A percentile compares a stretch with the other conserved stretches of the same genome.
These are phyloP conservation scores for Parastagonospora avenae DNA, from an alignment of 2,329 filamentous ascomycete species.

Conservation along the genomic window DNA sequence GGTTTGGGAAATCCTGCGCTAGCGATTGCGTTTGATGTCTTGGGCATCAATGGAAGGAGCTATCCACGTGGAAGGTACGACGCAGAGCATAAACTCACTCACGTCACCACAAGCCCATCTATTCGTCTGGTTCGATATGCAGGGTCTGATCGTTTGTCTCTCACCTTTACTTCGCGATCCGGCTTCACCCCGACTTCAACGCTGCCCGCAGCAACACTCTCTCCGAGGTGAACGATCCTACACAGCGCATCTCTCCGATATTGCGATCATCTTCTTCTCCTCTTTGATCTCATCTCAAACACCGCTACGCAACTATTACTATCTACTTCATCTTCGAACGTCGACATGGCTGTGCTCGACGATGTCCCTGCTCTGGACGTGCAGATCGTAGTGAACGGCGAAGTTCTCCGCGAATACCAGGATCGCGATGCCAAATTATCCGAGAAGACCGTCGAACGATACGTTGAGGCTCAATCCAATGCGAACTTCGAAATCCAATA, in stretches of 20 bases:
- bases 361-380: conserved; percentile 17
- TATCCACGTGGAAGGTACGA: too few relatives aligned
- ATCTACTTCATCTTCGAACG: neutral
- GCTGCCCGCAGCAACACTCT: neutral
- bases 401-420: conserved; percentile 25
- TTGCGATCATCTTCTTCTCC: neutral
- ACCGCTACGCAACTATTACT: neutral
- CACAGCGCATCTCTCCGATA: neutral
- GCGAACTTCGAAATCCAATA: conserved; percentile 22
- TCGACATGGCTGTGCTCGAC: conserved; percentile 18
- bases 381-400: conserved; percentile 23
- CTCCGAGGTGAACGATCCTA: neutral
- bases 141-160: neutral
- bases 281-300: neutral
- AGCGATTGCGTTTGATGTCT: too few relatives aligned
- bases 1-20: too few relatives aligned
- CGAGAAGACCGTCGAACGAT: conserved; percentile 22
- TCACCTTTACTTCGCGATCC: neutral
- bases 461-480: conserved; percentile 32
- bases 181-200: conserved; percentile 3
- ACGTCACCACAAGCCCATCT: neutral
- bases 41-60: too few relatives aligned
- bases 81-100: too few relatives aligned
- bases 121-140: too few relatives aligned
- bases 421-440: conserved; percentile 14